A percentile compares a stretch with the other conserved stretches of the same genome.
Conservation (phyloP, 2,329 filamentous ascomycete genomes). For the Fusarium musae region DNA sequence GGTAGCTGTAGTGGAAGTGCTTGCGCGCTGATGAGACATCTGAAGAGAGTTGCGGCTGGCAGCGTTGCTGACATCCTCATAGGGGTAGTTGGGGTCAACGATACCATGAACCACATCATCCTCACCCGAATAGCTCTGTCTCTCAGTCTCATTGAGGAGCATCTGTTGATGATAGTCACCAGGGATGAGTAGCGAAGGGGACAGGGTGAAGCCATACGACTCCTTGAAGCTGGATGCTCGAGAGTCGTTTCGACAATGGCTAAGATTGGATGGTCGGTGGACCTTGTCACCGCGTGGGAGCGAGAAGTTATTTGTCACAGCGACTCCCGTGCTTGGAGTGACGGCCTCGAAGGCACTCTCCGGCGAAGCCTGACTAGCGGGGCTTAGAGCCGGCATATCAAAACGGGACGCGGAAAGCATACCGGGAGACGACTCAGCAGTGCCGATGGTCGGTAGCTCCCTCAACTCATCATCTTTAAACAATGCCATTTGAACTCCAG, state of each 20-base stretch:
- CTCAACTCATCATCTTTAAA: constrained; percentile 40
- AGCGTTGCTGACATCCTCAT: constrained; percentile 35
- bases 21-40: constrained; percentile 58
- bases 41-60: constrained; percentile 30
- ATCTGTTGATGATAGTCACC: constrained; percentile 68
- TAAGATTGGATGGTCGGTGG: constrained; percentile 40
- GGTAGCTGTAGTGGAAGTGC: constrained; percentile 66
- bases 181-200: constrained; percentile 71
- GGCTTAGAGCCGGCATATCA: constrained; percentile 62
- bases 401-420: constrained; percentile 46
- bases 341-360: constrained; percentile 55
- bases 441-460: constrained; percentile 29
- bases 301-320: constrained; percentile 63
- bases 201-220: constrained; percentile 68
- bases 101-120: constrained; percentile 42
- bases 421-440: constrained; percentile 42
- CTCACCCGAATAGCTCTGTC: constrained; percentile 49
- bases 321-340: constrained; percentile 53
- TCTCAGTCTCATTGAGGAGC: constrained; percentile 49
- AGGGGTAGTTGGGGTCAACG: constrained; percentile 26
- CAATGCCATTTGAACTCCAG: constrained; percentile 40
- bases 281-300: constrained; percentile 56
- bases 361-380: constrained; percentile 58
- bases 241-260: constrained; percentile 57
- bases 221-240: constrained; percentile 67